Percentiles rank a stretch among this genome's conserved stretches.
Conservation (phyloP, 1,284 basidiomycete genomes). For the Kalmanozyma brasiliensis region DNA sequence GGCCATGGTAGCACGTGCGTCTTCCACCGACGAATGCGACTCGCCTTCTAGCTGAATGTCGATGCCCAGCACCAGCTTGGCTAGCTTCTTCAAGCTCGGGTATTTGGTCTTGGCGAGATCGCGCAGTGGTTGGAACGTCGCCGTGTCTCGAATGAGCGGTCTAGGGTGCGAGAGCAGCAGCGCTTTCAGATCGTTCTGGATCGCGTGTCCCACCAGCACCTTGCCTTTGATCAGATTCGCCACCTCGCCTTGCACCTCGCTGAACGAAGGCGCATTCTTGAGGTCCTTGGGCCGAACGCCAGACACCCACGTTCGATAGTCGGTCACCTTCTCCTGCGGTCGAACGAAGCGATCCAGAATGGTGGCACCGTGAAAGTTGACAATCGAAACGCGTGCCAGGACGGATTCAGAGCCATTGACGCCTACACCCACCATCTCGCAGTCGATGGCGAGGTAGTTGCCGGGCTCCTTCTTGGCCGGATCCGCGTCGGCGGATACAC, state of each 20-base stretch:
- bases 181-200: slow-evolving; percentile 90
- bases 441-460: slow-evolving; percentile 86
- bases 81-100: slow-evolving; percentile 83
- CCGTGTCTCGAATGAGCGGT: slow-evolving; percentile 83
- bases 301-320: slow-evolving; percentile 91
- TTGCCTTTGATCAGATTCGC: slow-evolving; percentile 81
- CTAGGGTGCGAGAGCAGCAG: slow-evolving; percentile 90
- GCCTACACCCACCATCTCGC: slow-evolving; percentile 97
- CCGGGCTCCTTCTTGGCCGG: slow-evolving; percentile 71
- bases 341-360: slow-evolving; percentile 86
- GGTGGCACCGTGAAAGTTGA: slow-evolving; percentile 87
- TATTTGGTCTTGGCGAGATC: slow-evolving; percentile 73
- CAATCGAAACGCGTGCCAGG: slow-evolving; percentile 88
- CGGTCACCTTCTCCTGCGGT: slow-evolving; percentile 87
- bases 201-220: slow-evolving; percentile 91
- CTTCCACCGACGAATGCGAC: slow-evolving; percentile 71
- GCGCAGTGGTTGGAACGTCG: slow-evolving; percentile 72
- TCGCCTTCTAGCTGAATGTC: slow-evolving; percentile 77
- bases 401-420: slow-evolving; percentile 81
- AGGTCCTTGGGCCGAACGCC: slow-evolving; percentile 85
- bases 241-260: slow-evolving; percentile 82
- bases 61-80: slow-evolving; percentile 82
- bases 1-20: slow-evolving; percentile 95
- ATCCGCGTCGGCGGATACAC: slow-evolving; percentile 26
- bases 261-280: slow-evolving; percentile 77